These are phyloP conservation scores for Cadophora gregata DNA, from an alignment of 2,329 filamentous ascomycete species.

Conservation along the genomic window DNA sequence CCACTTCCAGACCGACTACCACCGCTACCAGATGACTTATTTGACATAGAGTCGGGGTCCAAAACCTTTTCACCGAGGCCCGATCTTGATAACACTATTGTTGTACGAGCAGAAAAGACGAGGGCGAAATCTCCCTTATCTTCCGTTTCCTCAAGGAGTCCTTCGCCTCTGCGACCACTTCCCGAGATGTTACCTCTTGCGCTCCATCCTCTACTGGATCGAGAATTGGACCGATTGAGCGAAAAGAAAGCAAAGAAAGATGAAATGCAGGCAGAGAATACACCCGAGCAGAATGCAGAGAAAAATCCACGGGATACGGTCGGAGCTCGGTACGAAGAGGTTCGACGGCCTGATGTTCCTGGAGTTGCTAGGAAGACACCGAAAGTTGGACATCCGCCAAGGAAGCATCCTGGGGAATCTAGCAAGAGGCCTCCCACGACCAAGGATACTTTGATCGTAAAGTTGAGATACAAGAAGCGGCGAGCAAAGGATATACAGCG, in stretches of 20 bases:
- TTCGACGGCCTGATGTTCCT: constrained; percentile 41
- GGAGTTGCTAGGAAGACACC: constrained; percentile 44
- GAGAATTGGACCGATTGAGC: constrained; percentile 39
- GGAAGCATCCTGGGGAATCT: constrained; percentile 35
- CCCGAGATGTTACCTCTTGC: constrained; percentile 42
- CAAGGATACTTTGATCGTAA: constrained; percentile 37
- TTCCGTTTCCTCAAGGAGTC: constrained; percentile 2
- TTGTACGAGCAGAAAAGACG: constrained; percentile 25
- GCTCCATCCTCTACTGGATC: constrained; percentile 42
- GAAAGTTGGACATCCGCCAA: constrained; percentile 43
- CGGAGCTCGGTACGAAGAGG: constrained; percentile 43
- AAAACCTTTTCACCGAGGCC: constrained; percentile 30
- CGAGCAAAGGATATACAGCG: constrained; percentile 38
- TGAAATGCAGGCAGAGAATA: constrained; percentile 1
- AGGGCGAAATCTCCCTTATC: constrained; percentile 22
- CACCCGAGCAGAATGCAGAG: constrained; percentile 18
- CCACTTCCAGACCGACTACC: constrained; percentile 37
- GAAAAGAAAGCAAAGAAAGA: constrained; percentile 31
- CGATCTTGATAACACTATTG: constrained; percentile 29
- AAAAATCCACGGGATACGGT: constrained; percentile 36
- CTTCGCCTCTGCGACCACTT: constrained; percentile 36
- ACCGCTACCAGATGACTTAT: constrained; percentile 39
- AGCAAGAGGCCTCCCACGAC: constrained; percentile 27
- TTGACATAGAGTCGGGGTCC: constrained; percentile 26
- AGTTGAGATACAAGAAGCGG: constrained; percentile 42